Conservation (phyloP, 169 alveolate species). For the Plasmodium knowlesi region DNA sequence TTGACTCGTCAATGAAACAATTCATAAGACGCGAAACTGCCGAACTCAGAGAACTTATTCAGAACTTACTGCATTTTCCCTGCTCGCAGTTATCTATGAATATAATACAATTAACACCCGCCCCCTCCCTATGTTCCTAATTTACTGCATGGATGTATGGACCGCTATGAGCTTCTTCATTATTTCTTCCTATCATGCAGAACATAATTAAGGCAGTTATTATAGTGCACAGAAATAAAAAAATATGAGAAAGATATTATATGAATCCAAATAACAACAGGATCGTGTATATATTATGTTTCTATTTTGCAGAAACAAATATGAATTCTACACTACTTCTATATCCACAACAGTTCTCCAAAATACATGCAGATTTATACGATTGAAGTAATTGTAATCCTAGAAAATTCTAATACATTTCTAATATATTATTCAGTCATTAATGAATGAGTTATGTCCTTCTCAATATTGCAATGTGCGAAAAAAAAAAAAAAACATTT, state of each 20-base stretch:
- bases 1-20: background rate
- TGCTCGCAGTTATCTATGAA: background rate
- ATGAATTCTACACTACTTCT: background rate
- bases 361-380: background rate
- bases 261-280: background rate
- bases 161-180: background rate
- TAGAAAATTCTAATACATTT: background rate
- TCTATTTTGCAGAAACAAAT: background rate
- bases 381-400: background rate
- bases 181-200: background rate
- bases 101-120: background rate
- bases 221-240: background rate
- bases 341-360: background rate
- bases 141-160: background rate
- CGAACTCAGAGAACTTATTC: background rate
- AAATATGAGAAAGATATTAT: background rate
- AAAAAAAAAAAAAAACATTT: background rate
- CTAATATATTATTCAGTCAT: background rate
- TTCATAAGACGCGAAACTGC: background rate
- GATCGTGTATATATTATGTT: background rate
- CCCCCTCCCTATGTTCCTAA: background rate
- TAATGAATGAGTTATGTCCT: background rate
- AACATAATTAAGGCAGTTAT: background rate
- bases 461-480: background rate
- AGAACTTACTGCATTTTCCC: background rate